A percentile compares a stretch with the other conserved stretches of the same genome.
These are phyloP conservation scores for Adansonia rubrostipa DNA, from an alignment of 441 rosid genomes.

Conservation along the genomic window DNA sequence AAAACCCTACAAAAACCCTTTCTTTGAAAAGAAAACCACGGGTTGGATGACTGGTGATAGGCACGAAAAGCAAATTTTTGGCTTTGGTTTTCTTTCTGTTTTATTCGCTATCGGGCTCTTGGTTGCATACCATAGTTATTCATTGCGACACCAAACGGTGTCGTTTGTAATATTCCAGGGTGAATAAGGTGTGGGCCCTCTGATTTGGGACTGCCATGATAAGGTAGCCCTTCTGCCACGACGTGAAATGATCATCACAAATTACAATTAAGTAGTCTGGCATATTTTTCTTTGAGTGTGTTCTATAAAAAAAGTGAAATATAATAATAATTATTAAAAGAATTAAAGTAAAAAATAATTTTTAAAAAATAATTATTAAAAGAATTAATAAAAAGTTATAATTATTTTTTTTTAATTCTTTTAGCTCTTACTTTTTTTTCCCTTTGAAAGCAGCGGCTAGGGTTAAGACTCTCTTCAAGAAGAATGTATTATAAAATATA, in stretches of 20 bases:
- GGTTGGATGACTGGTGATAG: neutral
- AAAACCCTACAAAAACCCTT: constrained; percentile 26
- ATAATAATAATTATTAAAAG: too few relatives aligned
- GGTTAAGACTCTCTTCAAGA: too few relatives aligned
- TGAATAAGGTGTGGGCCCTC: neutral
- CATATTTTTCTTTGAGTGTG: neutral
- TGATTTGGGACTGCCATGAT: neutral
- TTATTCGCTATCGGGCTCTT: neutral
- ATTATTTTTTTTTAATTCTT: too few relatives aligned
- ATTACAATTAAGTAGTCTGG: neutral
- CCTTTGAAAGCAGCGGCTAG: too few relatives aligned
- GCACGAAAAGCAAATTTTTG: constrained; percentile 2
- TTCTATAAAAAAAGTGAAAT: too few relatives aligned
- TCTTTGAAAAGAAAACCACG: neutral
- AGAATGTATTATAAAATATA: too few relatives aligned
- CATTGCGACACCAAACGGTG: neutral
- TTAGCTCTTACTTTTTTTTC: too few relatives aligned
- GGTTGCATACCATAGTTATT: neutral
- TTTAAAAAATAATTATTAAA: too few relatives aligned
- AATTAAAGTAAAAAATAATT: too few relatives aligned
- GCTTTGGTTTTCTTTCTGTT: neutral
- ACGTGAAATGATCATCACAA: neutral
- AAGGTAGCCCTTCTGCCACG: neutral
- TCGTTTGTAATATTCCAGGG: neutral
- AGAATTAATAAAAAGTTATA: too few relatives aligned